Conservation (phyloP, 176 grass and related monocot genomes). For the barley (Hordeum vulgare) region MorexV3_pseudomolecules_assembly NC_058523.1:513666751-513667250, state of each 20-base stretch:
- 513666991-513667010: background rate
- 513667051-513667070: conserved; percentile 57
- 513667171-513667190: too few species aligned
- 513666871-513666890: conserved; percentile 81
- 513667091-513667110: conserved; percentile 43
- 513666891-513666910: background rate
- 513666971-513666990: background rate
- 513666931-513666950: background rate
- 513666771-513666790: background rate
- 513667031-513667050: conserved; percentile 59
- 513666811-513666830: conserved; percentile 32
- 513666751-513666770: background rate
- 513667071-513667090: conserved; percentile 36
- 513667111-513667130: conserved; percentile 14
- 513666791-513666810: conserved; percentile 28
- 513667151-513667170: too few species aligned
- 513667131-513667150: too few species aligned
- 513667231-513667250: too few species aligned
- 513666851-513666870: conserved; percentile 43
- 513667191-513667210: too few species aligned
- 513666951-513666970: background rate
- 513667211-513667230: too few species aligned
- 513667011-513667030: conserved; percentile 29
- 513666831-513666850: conserved; percentile 60
- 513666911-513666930: background rate